Conservation (phyloP, 2,329 filamentous ascomycete genomes). For the Colletotrichum lentis region DNA sequence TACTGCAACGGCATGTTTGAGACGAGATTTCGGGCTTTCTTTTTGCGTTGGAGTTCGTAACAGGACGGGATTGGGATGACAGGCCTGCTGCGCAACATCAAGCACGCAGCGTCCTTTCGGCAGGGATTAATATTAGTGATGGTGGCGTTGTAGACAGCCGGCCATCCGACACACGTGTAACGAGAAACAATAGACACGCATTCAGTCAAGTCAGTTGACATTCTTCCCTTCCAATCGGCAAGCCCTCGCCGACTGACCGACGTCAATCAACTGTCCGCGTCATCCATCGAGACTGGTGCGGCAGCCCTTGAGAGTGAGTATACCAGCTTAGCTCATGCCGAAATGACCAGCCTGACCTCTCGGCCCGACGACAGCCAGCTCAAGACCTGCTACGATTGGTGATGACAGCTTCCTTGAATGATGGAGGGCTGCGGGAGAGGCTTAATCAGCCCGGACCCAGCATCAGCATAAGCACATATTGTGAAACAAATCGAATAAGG, state of each 20-base stretch:
- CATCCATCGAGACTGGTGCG: conserved; percentile 29
- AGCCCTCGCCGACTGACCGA: background rate
- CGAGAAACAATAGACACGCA: conserved; percentile 27
- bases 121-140: conserved; percentile 29
- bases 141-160: conserved; percentile 33
- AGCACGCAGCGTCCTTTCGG: conserved; percentile 30
- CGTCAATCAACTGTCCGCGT: conserved; percentile 28
- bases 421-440: background rate
- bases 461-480: conserved; percentile 36
- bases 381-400: conserved; percentile 9
- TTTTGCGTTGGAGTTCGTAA: conserved; percentile 37
- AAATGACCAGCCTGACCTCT: conserved; percentile 23
- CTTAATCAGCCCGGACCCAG: conserved; percentile 31
- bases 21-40: conserved; percentile 30
- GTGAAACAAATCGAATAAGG: conserved; percentile 25
- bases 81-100: conserved; percentile 23
- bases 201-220: conserved; percentile 12
- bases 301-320: conserved; percentile 26
- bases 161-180: conserved; percentile 30
- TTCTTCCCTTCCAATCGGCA: conserved; percentile 4
- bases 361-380: conserved; percentile 26
- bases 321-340: conserved; percentile 25
- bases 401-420: conserved; percentile 15
- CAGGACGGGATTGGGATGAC: conserved; percentile 28
- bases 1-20: conserved; percentile 33